These are phyloP conservation scores for Phlebopus sp. DNA, from an alignment of 1,284 basidiomycete species.

Conservation along the genomic window DNA sequence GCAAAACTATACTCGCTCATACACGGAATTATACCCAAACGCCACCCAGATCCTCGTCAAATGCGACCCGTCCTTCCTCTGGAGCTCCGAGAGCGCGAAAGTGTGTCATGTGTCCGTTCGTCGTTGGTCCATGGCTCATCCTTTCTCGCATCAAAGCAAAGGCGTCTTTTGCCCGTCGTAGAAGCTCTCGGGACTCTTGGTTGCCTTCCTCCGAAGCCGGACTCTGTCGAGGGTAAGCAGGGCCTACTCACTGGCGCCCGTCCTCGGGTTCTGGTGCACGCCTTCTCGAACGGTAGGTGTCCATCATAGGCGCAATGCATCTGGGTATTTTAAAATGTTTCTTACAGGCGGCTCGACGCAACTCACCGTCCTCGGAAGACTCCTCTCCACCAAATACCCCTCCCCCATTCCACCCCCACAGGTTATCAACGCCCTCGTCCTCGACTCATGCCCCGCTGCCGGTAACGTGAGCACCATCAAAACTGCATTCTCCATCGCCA, in stretches of 20 bases:
- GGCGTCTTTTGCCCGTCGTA: conserved; percentile 38
- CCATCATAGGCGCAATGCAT: neutral
- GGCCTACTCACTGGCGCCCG: conserved; percentile 4
- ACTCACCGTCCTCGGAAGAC: conserved; percentile 36
- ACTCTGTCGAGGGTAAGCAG: neutral
- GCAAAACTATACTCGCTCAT: conserved; percentile 46
- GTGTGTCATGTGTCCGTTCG: conserved; percentile 27
- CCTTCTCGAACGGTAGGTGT: conserved; percentile 53
- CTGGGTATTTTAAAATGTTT: neutral
- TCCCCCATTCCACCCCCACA: conserved; percentile 11
- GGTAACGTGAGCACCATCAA: conserved; percentile 29
- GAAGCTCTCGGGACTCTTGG: conserved; percentile 40
- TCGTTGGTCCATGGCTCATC: conserved; percentile 2
- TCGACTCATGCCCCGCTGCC: conserved; percentile 51
- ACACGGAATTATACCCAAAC: conserved; percentile 46
- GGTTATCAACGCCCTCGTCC: conserved; percentile 38
- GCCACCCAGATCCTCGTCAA: conserved; percentile 48
- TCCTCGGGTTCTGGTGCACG: conserved; percentile 44
- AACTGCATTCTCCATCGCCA: conserved; percentile 39
- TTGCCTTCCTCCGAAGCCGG: conserved; percentile 27
- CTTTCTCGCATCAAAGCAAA: conserved; percentile 17
- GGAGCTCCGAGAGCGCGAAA: conserved; percentile 28
- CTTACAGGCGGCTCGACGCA: conserved; percentile 47
- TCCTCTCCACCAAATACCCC: conserved; percentile 32
- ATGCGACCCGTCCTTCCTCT: conserved; percentile 41